A percentile compares a stretch with the other conserved stretches of the same genome.
Evolutionary conservation across 164 flowering plant genomes (phyloP).

Genomic region (Liriodendron chinense): DNA sequence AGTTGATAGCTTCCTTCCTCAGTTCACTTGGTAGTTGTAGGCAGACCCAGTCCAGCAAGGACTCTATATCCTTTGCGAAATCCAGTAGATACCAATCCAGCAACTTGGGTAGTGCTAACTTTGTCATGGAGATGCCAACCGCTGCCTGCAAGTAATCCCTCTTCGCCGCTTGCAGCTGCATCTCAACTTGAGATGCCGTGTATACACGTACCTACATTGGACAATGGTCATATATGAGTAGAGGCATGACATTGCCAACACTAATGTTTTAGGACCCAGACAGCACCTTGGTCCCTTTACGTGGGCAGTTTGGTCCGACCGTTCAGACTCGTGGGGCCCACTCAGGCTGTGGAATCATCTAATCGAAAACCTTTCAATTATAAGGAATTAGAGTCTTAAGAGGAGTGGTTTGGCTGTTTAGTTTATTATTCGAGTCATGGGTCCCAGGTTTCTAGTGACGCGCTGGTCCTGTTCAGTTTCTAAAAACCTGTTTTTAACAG

Average conservation of each 20-base stretch:
- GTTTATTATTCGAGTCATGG: too few relatives aligned
- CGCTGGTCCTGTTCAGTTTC: too few relatives aligned
- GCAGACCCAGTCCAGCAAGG: constrained; percentile 89
- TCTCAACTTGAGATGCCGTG: constrained; percentile 69
- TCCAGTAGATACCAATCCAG: constrained; percentile 89
- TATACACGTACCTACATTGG: constrained; percentile 75
- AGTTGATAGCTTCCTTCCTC: constrained; percentile 61
- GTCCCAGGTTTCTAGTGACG: too few relatives aligned
- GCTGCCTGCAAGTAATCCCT: constrained; percentile 82
- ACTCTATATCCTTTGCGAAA: constrained; percentile 86
- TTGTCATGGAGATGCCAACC: constrained; percentile 51
- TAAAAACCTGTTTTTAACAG: too few relatives aligned
- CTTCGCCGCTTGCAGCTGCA: constrained; percentile 72
- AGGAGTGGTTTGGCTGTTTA: too few relatives aligned
- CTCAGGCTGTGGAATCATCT: too few relatives aligned
- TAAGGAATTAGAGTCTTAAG: too few relatives aligned
- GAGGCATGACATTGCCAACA: background rate
- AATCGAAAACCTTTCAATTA: too few relatives aligned
- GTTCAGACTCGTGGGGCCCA: too few relatives aligned
- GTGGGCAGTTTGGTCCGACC: too few relatives aligned
- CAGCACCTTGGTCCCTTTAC: too few relatives aligned
- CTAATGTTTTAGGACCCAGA: too few relatives aligned
- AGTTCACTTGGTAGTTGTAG: constrained; percentile 66
- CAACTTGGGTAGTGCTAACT: constrained; percentile 65
- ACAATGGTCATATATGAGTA: constrained; percentile 3